Conservation (phyloP, 441 rosid genomes). For the Melianthus villosus region DNA sequence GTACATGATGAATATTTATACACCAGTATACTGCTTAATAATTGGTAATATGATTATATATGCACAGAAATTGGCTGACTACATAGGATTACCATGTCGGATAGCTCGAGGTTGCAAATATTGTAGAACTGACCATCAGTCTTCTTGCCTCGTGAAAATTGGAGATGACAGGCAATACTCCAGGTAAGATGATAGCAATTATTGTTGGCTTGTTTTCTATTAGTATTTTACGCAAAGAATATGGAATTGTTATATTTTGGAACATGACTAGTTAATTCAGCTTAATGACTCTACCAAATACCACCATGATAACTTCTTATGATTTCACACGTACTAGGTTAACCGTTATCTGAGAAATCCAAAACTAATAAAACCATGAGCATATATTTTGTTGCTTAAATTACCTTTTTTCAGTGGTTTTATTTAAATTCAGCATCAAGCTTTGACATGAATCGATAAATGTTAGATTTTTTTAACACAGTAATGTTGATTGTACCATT, state of each 20-base stretch:
- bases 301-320: too few relatives aligned
- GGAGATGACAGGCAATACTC: constrained; percentile 48
- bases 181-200: constrained; percentile 23
- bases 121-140: constrained; percentile 60
- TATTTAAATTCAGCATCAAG: too few relatives aligned
- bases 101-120: constrained; percentile 89
- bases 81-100: constrained; percentile 86
- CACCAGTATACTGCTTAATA: constrained; percentile 5
- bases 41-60: constrained; percentile 5
- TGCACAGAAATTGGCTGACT: constrained; percentile 86
- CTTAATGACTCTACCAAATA: too few relatives aligned
- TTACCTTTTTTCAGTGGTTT: too few relatives aligned
- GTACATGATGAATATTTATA: too few relatives aligned
- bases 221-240: not conserved
- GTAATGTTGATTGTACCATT: too few relatives aligned
- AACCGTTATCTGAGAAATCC: too few relatives aligned
- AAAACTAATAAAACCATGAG: too few relatives aligned
- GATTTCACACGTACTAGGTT: too few relatives aligned
- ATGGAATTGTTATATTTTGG: not conserved
- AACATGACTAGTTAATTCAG: not conserved
- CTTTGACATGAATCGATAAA: too few relatives aligned
- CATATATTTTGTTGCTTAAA: too few relatives aligned
- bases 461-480: too few relatives aligned
- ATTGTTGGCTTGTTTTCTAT: not conserved
- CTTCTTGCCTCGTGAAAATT: constrained; percentile 89